phyloP scores from a whole-genome alignment of 352 stramenopile genomes.

The Pythium biforme region DNA sequence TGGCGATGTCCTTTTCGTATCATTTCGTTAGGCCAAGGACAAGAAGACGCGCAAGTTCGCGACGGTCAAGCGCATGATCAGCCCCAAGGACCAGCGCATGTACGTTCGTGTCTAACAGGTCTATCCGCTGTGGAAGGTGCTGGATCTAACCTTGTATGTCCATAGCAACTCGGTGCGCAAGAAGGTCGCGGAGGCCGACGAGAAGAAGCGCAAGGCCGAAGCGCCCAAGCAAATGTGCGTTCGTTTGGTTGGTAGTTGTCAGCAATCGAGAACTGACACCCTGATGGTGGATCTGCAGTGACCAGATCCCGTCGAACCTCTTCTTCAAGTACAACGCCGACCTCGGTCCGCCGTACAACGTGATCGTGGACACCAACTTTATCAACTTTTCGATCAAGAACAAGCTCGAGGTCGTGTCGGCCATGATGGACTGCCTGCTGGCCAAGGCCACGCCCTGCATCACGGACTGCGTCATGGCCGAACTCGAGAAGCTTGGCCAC shows the following conservation, averaged over 20 bases:
- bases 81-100: slow-evolving; percentile 96
- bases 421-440: slow-evolving; percentile 99
- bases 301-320: slow-evolving; percentile 96
- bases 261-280: not conserved
- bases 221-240: slow-evolving; percentile 93
- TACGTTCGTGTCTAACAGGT: too few species aligned
- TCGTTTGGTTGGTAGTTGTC: not conserved
- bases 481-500: slow-evolving; percentile 98
- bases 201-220: slow-evolving; percentile 89
- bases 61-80: slow-evolving; percentile 98
- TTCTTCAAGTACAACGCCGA: slow-evolving; percentile 99
- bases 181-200: slow-evolving; percentile 66
- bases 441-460: slow-evolving; percentile 98
- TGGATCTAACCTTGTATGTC: not conserved
- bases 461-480: slow-evolving; percentile 99
- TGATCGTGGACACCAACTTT: slow-evolving; percentile 99
- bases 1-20: too few species aligned
- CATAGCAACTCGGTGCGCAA: slow-evolving; percentile 77
- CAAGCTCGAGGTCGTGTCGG: slow-evolving; percentile 98
- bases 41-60: slow-evolving; percentile 99
- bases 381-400: slow-evolving; percentile 99
- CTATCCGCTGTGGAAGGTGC: too few species aligned
- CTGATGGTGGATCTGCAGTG: slow-evolving; percentile 39
- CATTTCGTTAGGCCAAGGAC: slow-evolving; percentile 86
- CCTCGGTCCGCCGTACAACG: slow-evolving; percentile 97